A percentile compares a stretch with the other conserved stretches of the same genome.
phyloP scores from a whole-genome alignment of 805 yeast species.

The Candida golubevii region DNA sequence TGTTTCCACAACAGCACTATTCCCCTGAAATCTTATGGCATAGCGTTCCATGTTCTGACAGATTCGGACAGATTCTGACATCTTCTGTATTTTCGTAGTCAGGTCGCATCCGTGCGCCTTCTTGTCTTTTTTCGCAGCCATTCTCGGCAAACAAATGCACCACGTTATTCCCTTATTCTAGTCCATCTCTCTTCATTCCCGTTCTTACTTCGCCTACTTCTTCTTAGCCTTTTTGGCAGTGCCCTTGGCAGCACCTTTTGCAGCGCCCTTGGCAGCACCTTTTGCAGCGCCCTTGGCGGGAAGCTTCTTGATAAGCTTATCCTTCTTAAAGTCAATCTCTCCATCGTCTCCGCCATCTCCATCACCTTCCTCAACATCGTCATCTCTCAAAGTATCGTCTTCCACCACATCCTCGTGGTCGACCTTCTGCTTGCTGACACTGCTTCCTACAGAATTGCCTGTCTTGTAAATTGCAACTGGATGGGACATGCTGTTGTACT shows the following conservation, averaged over 20 bases:
- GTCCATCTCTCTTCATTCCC: no score
- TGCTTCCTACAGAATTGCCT: constrained; percentile 49
- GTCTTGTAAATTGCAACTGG: constrained; percentile 82
- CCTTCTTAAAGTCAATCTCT: constrained; percentile 51
- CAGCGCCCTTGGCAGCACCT: constrained; percentile 23
- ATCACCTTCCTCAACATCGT: constrained; percentile 40
- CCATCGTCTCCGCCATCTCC: constrained; percentile 34
- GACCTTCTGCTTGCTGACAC: constrained; percentile 39
- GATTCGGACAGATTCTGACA: no score
- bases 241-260: constrained; percentile 1
- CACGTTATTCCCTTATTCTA: no score
- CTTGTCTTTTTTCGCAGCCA: no score
- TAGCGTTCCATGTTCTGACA: no score
- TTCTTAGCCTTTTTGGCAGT: constrained; percentile 4
- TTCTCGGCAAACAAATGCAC: no score
- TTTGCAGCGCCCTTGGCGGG: constrained; percentile 19
- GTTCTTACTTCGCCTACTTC: background rate
- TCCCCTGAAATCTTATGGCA: no score
- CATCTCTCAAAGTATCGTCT: constrained; percentile 48
- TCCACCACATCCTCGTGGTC: constrained; percentile 71
- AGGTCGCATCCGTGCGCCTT: no score
- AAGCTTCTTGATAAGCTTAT: constrained; percentile 53
- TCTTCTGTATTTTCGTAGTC: no score
- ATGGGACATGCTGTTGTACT: constrained; percentile 70
- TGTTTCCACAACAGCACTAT: no score